Evolutionary conservation across 805 yeast genomes (phyloP).

Genomic region (Yamadazyma olivae): DNA sequence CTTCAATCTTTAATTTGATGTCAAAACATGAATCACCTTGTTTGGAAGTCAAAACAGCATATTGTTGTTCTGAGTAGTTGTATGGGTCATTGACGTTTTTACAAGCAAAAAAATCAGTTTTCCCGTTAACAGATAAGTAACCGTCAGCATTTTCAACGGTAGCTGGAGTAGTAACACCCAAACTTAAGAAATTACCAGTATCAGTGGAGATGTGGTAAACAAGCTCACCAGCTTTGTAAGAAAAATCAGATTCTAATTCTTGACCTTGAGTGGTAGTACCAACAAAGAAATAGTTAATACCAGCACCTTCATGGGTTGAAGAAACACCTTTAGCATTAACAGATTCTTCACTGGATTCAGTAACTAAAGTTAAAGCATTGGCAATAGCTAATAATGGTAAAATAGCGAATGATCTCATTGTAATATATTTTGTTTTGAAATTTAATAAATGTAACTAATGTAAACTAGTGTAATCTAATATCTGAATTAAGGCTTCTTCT

Average conservation of each 20-base stretch:
- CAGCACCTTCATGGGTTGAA: conserved; percentile 45
- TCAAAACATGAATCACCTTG: conserved; percentile 7
- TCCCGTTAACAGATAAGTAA: conserved; percentile 15
- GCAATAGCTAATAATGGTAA: conserved; percentile 5
- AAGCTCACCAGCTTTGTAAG: background rate
- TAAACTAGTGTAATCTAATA: background rate
- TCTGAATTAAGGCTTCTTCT: too few relatives aligned
- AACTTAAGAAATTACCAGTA: conserved; percentile 3
- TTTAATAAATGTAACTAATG: background rate
- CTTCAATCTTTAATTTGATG: conserved; percentile 8
- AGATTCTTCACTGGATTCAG: conserved; percentile 20
- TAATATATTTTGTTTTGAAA: too few relatives aligned
- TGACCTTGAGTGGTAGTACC: conserved; percentile 19
- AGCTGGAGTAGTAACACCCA: conserved; percentile 5
- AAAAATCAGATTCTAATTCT: conserved; percentile 7
- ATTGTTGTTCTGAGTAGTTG: conserved; percentile 17
- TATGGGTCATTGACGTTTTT: conserved; percentile 28
- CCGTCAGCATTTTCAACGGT: conserved; percentile 13
- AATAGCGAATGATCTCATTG: conserved; percentile 9
- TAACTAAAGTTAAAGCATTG: conserved; percentile 15
- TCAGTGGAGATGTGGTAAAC: background rate
- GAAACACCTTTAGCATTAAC: conserved; percentile 27
- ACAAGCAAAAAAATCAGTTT: conserved; percentile 21
- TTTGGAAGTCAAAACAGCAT: conserved; percentile 12
- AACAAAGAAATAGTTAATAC: conserved; percentile 36